Conservation (phyloP, 1,139 yeast genomes). For the Debaryomyces psychrophilus region DNA sequence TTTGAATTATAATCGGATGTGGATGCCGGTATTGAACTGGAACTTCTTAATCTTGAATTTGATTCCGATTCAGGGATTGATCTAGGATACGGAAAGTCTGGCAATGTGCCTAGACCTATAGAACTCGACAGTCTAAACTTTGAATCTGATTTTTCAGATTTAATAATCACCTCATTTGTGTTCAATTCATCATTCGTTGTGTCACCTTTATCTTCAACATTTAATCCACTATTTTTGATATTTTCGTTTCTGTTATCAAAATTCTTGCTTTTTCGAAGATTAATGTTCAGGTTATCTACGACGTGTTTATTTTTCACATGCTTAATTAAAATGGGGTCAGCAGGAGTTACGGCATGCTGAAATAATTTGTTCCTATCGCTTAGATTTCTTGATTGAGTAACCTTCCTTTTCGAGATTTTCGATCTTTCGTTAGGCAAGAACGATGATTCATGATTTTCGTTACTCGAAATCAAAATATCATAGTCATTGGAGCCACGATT, state of each 20-base stretch:
- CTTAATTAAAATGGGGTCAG: conserved; percentile 24
- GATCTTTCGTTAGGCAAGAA: conserved; percentile 33
- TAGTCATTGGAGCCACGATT: background rate
- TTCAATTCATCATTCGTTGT: background rate
- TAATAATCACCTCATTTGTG: background rate
- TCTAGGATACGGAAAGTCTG: background rate
- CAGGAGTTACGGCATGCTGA: conserved; percentile 27
- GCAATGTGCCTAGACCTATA: background rate
- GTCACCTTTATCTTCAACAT: background rate
- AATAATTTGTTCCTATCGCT: conserved; percentile 18
- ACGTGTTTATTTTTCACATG: background rate
- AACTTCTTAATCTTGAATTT: background rate
- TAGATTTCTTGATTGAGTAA: conserved; percentile 12
- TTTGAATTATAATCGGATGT: background rate
- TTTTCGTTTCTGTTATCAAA: background rate
- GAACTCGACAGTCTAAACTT: background rate
- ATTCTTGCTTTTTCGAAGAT: background rate
- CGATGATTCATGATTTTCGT: background rate
- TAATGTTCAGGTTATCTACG: background rate
- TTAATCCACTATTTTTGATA: background rate
- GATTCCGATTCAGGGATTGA: conserved; percentile 12
- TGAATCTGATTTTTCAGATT: background rate
- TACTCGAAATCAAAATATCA: background rate
- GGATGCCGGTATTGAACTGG: background rate
- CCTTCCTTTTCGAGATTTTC: conserved; percentile 28